Evolutionary conservation across 345 rosid species (phyloP), one percentile per base, ranked within the genome.

Genomic region (Rhizophora apiculata): DNA sequence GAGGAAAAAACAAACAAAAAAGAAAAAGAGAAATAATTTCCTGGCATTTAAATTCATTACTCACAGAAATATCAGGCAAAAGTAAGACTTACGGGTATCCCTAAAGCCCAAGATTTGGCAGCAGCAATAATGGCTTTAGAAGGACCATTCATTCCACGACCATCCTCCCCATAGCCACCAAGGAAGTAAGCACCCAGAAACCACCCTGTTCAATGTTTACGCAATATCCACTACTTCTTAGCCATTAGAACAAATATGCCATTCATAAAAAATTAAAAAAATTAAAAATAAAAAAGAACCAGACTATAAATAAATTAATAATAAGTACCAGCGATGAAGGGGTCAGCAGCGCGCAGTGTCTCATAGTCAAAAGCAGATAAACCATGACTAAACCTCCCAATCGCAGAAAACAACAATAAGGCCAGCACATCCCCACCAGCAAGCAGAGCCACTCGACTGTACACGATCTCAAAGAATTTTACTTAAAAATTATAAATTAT

Each of bases 341-440:
- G 96, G 68, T 91, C 98, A 65, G 96, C 93, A 60, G 98, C 88
- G n/a, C 89, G 93, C n/a, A 88, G 76, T 21, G 96, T 91, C 15
- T 88, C 92, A 4, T 81, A 20, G 60, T 85, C 81, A 48, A 89
- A 79, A 46, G 88, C 85, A 30, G 89, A 79, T 76, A 87, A 86
- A 0, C 97, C 98, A 65, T 94, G 98, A 73, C 88, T 86, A 73
- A 83, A 91, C 71, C 98, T 94, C 57, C 98, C 98, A 70, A 94
- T 72, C 8, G 97, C 91, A 60, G 96, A 81, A 81, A 94, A 94
- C 63, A 89, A 22, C 68, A 94, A 78, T 80, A 94, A 66, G 57
- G 96, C 96, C 72, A 87, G 74, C 8, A 89, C 97, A 78, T 91
- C 98, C 37, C 96, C 98, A 61, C 96, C 98, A 71, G 97, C 82